Evolutionary conservation across 768 basidiomycete genomes (phyloP).

Genomic region (Clitopilus passeckerianus): DNA sequence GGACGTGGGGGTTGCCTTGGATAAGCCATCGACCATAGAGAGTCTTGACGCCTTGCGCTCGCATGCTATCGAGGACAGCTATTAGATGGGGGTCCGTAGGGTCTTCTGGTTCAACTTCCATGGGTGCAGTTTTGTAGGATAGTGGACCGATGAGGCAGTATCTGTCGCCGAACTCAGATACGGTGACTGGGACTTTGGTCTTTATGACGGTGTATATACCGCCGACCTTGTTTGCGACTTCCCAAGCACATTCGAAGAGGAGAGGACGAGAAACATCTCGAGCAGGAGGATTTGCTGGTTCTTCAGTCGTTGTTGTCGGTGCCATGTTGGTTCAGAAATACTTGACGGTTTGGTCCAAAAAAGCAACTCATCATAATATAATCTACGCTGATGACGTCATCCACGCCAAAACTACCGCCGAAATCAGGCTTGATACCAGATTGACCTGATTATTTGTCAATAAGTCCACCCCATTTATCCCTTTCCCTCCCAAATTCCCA

Average conservation of each 20-base stretch:
- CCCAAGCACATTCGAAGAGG: slow-evolving; percentile 97
- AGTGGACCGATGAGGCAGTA: slow-evolving; percentile 98
- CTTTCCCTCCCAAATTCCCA: slow-evolving; percentile 31
- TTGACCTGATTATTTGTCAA: slow-evolving; percentile 80
- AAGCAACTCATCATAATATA: neutral
- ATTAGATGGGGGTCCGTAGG: slow-evolving; percentile 77
- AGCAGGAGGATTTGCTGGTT: neutral
- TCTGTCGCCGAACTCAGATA: slow-evolving; percentile 91
- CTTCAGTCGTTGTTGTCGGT: neutral
- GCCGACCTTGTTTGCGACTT: slow-evolving; percentile 98
- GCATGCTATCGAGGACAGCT: slow-evolving; percentile 78
- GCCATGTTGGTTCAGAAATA: neutral
- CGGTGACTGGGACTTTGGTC: slow-evolving; percentile 98
- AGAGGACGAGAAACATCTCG: slow-evolving; percentile 77
- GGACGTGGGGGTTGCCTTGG: slow-evolving; percentile 91
- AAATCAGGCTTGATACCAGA: slow-evolving; percentile 32
- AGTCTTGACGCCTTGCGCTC: slow-evolving; percentile 84
- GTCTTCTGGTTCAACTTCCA: slow-evolving; percentile 96
- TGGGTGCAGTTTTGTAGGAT: slow-evolving; percentile 95
- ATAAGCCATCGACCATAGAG: slow-evolving; percentile 98
- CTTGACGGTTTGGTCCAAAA: neutral
- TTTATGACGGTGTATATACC: slow-evolving; percentile 99
- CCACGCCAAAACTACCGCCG: slow-evolving; percentile 25
- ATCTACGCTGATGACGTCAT: slow-evolving; percentile 9
- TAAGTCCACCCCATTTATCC: slow-evolving; percentile 61